Conservation (phyloP, 2,329 filamentous ascomycete species). For the Myriangium duriaei region DNA sequence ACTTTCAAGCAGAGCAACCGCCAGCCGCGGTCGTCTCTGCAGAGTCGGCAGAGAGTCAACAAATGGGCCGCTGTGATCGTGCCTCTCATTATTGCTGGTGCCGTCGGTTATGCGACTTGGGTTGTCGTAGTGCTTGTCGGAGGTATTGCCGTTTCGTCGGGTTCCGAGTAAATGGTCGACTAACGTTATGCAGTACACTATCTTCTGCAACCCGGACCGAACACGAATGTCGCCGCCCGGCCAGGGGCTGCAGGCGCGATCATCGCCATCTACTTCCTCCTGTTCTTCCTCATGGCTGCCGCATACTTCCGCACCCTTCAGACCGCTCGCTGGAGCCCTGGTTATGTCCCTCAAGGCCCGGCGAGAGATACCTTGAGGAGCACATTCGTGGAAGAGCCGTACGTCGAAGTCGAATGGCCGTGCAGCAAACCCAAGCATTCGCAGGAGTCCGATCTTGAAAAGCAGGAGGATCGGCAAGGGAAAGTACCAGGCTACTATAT, state of each 20-base stretch:
- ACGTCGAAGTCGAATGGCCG: conserved; percentile 10
- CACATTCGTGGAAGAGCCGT: conserved; percentile 6
- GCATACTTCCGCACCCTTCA: conserved; percentile 62
- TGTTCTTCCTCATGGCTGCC: conserved; percentile 53
- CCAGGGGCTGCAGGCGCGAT: conserved; percentile 53
- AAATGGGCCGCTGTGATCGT: conserved; percentile 53
- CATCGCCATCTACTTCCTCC: conserved; percentile 58
- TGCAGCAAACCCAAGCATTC: conserved; percentile 14
- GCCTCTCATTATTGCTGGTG: conserved; percentile 53
- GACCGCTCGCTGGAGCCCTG: conserved; percentile 57
- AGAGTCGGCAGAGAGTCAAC: conserved; percentile 28
- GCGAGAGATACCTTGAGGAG: conserved; percentile 10
- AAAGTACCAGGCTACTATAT: conserved; percentile 15
- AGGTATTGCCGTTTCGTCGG: conserved; percentile 37
- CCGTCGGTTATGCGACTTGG: conserved; percentile 59
- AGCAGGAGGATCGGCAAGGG: conserved; percentile 11
- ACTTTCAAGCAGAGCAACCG: conserved; percentile 5
- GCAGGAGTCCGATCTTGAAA: conserved; percentile 10
- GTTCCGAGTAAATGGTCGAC: not conserved
- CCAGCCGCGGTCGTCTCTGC: conserved; percentile 9
- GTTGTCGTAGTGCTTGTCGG: conserved; percentile 55
- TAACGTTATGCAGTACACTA: conserved; percentile 49
- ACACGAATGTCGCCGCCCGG: conserved; percentile 27
- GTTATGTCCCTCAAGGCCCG: conserved; percentile 51
- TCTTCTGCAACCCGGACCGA: conserved; percentile 41